Conservation (phyloP, 306 rosid species). For the cucumber (Cucumis sativus) region DNA sequence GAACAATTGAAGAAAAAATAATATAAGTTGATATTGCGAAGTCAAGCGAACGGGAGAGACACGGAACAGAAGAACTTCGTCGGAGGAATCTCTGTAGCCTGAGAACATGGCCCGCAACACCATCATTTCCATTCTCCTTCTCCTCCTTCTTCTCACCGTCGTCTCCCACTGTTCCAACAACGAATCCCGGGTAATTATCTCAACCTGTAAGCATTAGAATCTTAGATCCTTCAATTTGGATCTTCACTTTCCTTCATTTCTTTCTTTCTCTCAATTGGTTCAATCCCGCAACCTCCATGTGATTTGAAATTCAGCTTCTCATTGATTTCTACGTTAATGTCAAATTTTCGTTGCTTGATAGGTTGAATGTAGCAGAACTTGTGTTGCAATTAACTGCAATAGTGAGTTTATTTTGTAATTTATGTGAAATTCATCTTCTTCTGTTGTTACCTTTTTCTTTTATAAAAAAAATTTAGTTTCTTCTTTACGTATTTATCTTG, state of each 20-base stretch:
- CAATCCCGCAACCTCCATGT: background rate
- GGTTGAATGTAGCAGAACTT: conserved; percentile 50
- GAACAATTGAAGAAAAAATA: background rate
- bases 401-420: conserved; percentile 26
- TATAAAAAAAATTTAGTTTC: background rate
- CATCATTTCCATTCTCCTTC: conserved; percentile 11
- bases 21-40: background rate
- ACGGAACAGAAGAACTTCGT: background rate
- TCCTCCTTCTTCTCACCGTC: conserved; percentile 19
- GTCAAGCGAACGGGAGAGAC: background rate
- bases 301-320: background rate
- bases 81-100: background rate
- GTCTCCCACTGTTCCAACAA: conserved; percentile 25
- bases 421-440: background rate
- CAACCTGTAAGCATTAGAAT: conserved; percentile 8
- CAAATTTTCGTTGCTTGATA: conserved; percentile 3
- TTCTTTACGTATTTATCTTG: background rate
- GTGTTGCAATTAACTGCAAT: conserved; percentile 48
- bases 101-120: background rate
- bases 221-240: background rate
- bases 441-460: background rate
- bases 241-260: background rate
- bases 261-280: background rate
- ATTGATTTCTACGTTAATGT: background rate
- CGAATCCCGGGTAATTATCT: conserved; percentile 13